Conservation (phyloP, 768 basidiomycete genomes). For the Mycena venus region DNA sequence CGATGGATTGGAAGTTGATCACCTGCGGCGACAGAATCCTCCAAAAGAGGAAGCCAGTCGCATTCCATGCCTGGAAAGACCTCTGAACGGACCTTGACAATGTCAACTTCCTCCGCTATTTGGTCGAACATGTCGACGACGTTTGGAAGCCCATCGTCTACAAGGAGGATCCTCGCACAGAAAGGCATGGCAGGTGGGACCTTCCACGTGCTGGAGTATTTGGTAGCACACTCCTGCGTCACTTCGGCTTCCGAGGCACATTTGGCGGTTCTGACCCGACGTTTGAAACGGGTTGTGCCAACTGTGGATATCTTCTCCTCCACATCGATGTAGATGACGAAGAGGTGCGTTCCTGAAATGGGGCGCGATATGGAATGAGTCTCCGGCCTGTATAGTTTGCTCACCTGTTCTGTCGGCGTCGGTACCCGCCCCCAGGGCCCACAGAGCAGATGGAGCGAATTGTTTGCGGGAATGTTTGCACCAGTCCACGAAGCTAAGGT, state of each 20-base stretch:
- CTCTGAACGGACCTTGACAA: constrained; percentile 6
- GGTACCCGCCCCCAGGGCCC: constrained; percentile 13
- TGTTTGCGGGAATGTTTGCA: constrained; percentile 8
- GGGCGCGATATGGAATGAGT: not conserved
- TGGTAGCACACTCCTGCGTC: not conserved
- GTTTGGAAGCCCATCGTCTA: constrained; percentile 14
- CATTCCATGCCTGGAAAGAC: constrained; percentile 6
- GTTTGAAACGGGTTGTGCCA: not conserved
- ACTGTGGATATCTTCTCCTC: not conserved
- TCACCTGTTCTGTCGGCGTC: constrained; percentile 17
- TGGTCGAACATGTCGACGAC: not conserved
- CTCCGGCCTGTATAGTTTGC: not conserved
- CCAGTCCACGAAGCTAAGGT: constrained; percentile 14
- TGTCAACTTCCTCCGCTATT: not conserved
- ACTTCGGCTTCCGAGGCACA: constrained; percentile 16
- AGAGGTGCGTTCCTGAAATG: constrained; percentile 3
- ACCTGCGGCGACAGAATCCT: constrained; percentile 14
- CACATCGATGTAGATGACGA: constrained; percentile 15
- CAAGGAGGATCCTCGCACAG: constrained; percentile 7
- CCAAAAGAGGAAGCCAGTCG: constrained; percentile 19
- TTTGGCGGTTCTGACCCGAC: constrained; percentile 18
- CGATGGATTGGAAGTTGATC: not conserved
- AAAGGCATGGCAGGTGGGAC: constrained; percentile 8
- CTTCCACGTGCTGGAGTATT: constrained; percentile 10
- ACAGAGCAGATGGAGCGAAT: not conserved